Evolutionary conservation across 495 filamentous ascomycete genomes (phyloP), one percentile per base, ranked within the genome.

Genomic region (Rhizodiscina lignyota): DNA sequence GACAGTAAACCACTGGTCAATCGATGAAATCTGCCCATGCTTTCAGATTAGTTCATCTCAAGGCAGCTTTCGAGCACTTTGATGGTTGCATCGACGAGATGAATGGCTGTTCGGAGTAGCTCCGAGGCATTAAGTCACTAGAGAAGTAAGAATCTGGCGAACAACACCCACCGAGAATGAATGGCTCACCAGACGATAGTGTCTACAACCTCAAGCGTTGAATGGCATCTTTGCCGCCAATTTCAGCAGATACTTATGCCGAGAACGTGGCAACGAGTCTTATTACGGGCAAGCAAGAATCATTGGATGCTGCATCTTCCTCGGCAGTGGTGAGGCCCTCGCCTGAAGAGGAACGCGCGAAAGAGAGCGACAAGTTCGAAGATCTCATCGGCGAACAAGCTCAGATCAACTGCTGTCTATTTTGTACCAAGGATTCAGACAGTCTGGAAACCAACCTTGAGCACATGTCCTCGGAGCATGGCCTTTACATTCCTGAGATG

Each of bases 91-190:
- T n/a, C n/a, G n/a, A n/a, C n/a, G n/a, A n/a, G n/a, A n/a, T n/a
- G n/a, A n/a, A n/a, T n/a, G n/a, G n/a, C n/a, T n/a, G n/a, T n/a
- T n/a, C n/a, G n/a, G n/a, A n/a, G n/a, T n/a, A n/a, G n/a, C n/a
- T n/a, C n/a, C n/a, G n/a, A n/a, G n/a, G n/a, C n/a, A n/a, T n/a
- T n/a, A n/a, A n/a, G n/a, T n/a, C n/a, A n/a, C n/a, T n/a, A n/a
- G n/a, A n/a, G n/a, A n/a, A n/a, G n/a, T n/a, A n/a, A n/a, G n/a
- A n/a, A n/a, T n/a, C 72, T 46, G 89, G 96, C 56, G 96, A 87
- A 87, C 87, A 96, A 85, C 93, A 72, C 54, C 83, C 73, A 23
- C 31, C 37, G 27, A 11, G n/a, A n/a, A n/a, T n/a, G n/a, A n/a
- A n/a, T n/a, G n/a, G n/a, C n/a, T n/a, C n/a, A n/a, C n/a, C n/a